Evolutionary conservation across 352 stramenopile genomes (phyloP).

Genomic region (Phytopythium vexans): DNA sequence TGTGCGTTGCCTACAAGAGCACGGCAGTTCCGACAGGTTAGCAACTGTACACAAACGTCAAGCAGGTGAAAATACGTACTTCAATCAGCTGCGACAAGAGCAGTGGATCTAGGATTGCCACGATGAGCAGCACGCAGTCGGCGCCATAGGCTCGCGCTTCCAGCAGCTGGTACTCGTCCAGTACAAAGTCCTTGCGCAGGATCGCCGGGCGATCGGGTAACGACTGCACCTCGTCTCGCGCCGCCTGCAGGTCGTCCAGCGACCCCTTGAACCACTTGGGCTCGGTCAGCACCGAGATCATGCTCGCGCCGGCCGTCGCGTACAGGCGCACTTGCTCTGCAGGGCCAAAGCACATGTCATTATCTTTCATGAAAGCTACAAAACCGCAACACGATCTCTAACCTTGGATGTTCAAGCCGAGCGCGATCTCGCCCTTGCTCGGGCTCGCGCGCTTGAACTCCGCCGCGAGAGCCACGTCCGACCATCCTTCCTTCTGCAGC

Average conservation of each 20-base stretch:
- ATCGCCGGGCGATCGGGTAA: slow-evolving; percentile 59
- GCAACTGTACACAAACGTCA: slow-evolving; percentile 2
- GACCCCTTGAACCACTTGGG: slow-evolving; percentile 97
- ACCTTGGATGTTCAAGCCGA: slow-evolving; percentile 64
- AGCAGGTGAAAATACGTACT: slow-evolving; percentile 18
- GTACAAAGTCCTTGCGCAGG: slow-evolving; percentile 95
- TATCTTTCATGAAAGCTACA: background rate
- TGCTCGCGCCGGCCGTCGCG: slow-evolving; percentile 88
- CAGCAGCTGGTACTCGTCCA: slow-evolving; percentile 93
- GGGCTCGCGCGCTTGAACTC: slow-evolving; percentile 99
- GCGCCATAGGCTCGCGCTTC: slow-evolving; percentile 94
- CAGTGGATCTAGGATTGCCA: slow-evolving; percentile 85
- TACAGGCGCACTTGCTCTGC: slow-evolving; percentile 92
- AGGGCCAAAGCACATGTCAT: slow-evolving; percentile 6
- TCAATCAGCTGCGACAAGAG: slow-evolving; percentile 58
- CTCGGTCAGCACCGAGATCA: slow-evolving; percentile 98
- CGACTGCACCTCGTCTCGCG: slow-evolving; percentile 45
- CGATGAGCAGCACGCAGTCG: slow-evolving; percentile 98
- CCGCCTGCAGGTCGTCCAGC: slow-evolving; percentile 80
- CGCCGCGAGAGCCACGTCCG: slow-evolving; percentile 91
- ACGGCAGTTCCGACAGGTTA: background rate
- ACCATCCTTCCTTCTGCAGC: slow-evolving; percentile 50
- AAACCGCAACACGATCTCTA: slow-evolving; percentile 11
- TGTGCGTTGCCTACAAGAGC: slow-evolving; percentile 61
- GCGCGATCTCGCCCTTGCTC: slow-evolving; percentile 96